Evolutionary conservation across 2,329 filamentous ascomycete genomes (phyloP).

Genomic region (Colletotrichum liriopes): DNA sequence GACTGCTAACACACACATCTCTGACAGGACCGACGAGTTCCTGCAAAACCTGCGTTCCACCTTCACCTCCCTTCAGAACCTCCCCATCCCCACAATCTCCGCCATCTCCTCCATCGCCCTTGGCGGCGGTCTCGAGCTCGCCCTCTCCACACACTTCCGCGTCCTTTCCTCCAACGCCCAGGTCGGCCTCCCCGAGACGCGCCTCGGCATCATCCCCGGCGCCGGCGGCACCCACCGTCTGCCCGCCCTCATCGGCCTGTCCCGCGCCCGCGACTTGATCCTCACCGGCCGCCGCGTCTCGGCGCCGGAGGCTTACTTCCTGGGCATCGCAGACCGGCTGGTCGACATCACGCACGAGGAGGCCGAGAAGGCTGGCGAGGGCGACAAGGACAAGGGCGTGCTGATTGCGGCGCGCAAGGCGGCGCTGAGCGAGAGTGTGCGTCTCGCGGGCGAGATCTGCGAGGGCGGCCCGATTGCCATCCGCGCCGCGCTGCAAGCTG

Average conservation of each 20-base stretch:
- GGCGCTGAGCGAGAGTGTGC: constrained; percentile 82
- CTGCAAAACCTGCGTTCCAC: constrained; percentile 83
- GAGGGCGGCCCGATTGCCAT: constrained; percentile 90
- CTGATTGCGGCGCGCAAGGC: constrained; percentile 74
- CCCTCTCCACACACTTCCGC: constrained; percentile 89
- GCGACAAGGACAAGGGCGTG: constrained; percentile 56
- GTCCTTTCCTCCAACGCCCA: constrained; percentile 85
- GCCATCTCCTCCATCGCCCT: constrained; percentile 89
- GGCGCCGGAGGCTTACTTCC: constrained; percentile 89
- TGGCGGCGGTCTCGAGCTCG: constrained; percentile 94
- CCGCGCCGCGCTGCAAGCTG: constrained; percentile 83
- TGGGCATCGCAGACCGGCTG: constrained; percentile 91
- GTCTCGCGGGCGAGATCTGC: constrained; percentile 87
- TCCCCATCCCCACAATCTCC: constrained; percentile 92
- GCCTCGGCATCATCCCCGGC: constrained; percentile 93
- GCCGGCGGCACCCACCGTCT: constrained; percentile 94
- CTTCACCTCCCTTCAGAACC: constrained; percentile 78
- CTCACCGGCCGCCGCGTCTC: constrained; percentile 90
- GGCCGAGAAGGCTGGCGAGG: constrained; percentile 53
- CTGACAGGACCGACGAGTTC: constrained; percentile 81
- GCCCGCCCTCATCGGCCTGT: constrained; percentile 83
- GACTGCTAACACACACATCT: constrained; percentile 17
- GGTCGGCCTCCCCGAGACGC: constrained; percentile 91
- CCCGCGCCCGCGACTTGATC: constrained; percentile 89
- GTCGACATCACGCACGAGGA: constrained; percentile 78